Evolutionary conservation across 805 yeast genomes (phyloP).

Genomic region (Lipomyces orientalis): DNA sequence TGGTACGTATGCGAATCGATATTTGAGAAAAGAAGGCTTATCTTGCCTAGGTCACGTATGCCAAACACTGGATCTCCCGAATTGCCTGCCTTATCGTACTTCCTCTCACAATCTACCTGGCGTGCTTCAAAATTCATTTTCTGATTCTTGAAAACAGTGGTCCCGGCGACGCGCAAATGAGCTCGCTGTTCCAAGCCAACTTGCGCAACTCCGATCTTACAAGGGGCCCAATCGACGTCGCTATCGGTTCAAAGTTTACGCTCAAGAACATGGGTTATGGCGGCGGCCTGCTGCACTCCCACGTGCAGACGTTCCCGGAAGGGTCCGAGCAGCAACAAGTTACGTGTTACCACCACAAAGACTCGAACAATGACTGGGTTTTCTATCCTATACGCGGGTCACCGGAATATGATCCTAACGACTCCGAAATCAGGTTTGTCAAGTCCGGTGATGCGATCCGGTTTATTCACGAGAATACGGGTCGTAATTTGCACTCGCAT

Average conservation of each 20-base stretch:
- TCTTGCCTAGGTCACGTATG: conserved; percentile 38
- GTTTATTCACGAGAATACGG: conserved; percentile 70
- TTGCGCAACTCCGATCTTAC: conserved; percentile 69
- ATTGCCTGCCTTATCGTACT: conserved; percentile 67
- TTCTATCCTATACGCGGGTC: conserved; percentile 47
- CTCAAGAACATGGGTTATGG: conserved; percentile 72
- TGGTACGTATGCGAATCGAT: conserved; percentile 21
- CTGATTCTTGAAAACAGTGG: conserved; percentile 77
- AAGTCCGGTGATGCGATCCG: conserved; percentile 72
- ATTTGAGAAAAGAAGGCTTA: neutral
- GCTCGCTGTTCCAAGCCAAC: conserved; percentile 88
- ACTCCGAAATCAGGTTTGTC: conserved; percentile 46
- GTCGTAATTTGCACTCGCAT: conserved; percentile 84
- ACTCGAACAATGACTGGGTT: conserved; percentile 81
- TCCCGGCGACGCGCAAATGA: conserved; percentile 90
- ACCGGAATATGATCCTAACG: conserved; percentile 43
- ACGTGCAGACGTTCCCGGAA: conserved; percentile 80
- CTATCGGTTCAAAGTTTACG: conserved; percentile 66
- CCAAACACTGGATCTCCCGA: conserved; percentile 74
- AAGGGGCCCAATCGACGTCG: conserved; percentile 69
- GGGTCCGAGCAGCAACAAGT: conserved; percentile 95
- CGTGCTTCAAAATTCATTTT: conserved; percentile 83
- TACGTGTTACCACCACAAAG: conserved; percentile 90
- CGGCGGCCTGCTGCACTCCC: conserved; percentile 85
- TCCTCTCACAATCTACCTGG: conserved; percentile 72